Evolutionary conservation across 768 basidiomycete species (phyloP).

Genomic region (Pholiota conissans): DNA sequence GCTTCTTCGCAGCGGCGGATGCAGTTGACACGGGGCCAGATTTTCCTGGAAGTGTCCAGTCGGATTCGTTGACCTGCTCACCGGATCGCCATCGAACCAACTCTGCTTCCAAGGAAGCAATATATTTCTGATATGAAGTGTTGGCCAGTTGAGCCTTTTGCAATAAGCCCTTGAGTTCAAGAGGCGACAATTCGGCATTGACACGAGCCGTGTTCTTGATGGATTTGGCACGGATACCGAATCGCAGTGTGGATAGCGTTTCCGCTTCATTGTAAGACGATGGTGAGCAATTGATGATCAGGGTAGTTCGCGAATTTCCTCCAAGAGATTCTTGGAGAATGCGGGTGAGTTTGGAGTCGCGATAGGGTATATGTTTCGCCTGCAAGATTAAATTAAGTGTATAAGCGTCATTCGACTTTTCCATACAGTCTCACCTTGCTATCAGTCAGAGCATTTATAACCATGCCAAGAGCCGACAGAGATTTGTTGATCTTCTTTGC

Average conservation of each 20-base stretch:
- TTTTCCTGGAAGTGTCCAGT: slow-evolving; percentile 79
- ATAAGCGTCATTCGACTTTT: too few species aligned
- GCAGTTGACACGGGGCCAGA: slow-evolving; percentile 45
- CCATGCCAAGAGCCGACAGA: slow-evolving; percentile 96
- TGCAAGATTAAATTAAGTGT: too few species aligned
- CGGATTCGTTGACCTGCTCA: slow-evolving; percentile 76
- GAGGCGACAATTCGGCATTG: slow-evolving; percentile 95
- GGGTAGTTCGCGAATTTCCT: slow-evolving; percentile 91
- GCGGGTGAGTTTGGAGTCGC: slow-evolving; percentile 98
- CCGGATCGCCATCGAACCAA: slow-evolving; percentile 87
- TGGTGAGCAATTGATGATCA: slow-evolving; percentile 99
- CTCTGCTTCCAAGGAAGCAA: slow-evolving; percentile 89
- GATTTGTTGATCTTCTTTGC: slow-evolving; percentile 99
- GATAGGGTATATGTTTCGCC: slow-evolving; percentile 97
- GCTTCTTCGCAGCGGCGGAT: slow-evolving; percentile 58
- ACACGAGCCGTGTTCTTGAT: slow-evolving; percentile 99
- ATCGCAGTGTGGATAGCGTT: slow-evolving; percentile 94
- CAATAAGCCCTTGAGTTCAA: slow-evolving; percentile 91
- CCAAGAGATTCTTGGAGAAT: slow-evolving; percentile 98
- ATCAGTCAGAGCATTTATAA: slow-evolving; percentile 98
- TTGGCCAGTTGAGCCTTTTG: slow-evolving; percentile 89
- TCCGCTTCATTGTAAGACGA: slow-evolving; percentile 97
- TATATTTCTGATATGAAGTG: slow-evolving; percentile 81
- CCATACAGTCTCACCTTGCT: slow-evolving; percentile 64
- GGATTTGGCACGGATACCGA: slow-evolving; percentile 99